A percentile compares a stretch with the other conserved stretches of the same genome.
Conservation (phyloP, 371 early-diverging fungal genomes). For the Apophysomyces ossiformis region DNA sequence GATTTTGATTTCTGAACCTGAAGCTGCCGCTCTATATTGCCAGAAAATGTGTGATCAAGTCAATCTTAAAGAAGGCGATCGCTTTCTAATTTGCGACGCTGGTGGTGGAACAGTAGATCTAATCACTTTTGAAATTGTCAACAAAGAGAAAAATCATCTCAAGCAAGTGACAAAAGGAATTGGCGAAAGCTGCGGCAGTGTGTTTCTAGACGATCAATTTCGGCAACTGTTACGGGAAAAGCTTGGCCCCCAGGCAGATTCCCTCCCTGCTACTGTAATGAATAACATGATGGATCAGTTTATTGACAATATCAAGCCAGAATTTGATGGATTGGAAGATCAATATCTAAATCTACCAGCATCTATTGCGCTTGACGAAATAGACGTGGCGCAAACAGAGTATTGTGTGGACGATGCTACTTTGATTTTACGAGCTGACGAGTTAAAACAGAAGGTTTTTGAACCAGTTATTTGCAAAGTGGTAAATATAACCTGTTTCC, state of each 20-base stretch:
- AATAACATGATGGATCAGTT: constrained; percentile 60
- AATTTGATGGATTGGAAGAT: constrained; percentile 56
- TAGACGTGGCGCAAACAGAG: constrained; percentile 31
- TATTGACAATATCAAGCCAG: constrained; percentile 59
- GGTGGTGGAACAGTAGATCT: constrained; percentile 70
- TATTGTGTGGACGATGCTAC: constrained; percentile 58
- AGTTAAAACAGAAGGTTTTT: constrained; percentile 57
- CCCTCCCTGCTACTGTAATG: constrained; percentile 46
- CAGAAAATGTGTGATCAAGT: constrained; percentile 57
- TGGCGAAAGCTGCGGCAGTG: constrained; percentile 65
- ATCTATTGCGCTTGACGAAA: constrained; percentile 40
- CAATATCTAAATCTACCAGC: constrained; percentile 56
- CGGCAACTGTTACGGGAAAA: constrained; percentile 42
- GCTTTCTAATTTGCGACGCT: constrained; percentile 67
- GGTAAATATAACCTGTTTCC: constrained; percentile 24
- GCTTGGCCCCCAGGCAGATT: constrained; percentile 40
- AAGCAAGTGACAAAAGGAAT: constrained; percentile 64
- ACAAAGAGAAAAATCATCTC: constrained; percentile 35
- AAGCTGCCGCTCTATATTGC: constrained; percentile 66
- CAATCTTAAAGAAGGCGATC: constrained; percentile 52
- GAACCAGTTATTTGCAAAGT: constrained; percentile 60
- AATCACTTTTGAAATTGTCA: constrained; percentile 47
- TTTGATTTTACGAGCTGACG: constrained; percentile 48
- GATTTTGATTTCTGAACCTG: constrained; percentile 62
- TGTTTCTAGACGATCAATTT: constrained; percentile 58